Percentiles rank a stretch among this genome's conserved stretches.
These are phyloP conservation scores for Suillus paluster DNA, from an alignment of 768 basidiomycete genomes.

Conservation along the genomic window DNA sequence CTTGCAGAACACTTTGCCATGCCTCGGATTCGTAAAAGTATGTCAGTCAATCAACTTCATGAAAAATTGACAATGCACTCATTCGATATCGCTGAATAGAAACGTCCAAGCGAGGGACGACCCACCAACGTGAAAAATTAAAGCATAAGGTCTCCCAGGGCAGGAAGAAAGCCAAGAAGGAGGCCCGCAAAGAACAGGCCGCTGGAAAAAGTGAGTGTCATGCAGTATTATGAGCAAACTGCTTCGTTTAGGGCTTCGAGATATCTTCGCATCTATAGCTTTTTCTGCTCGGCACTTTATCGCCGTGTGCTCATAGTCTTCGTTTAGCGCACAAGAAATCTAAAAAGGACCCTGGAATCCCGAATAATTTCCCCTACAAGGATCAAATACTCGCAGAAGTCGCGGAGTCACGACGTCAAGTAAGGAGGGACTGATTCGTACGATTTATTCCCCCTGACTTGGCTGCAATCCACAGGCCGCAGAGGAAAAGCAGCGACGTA, in stretches of 20 bases:
- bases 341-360: slow-evolving; percentile 88
- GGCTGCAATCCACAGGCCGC: slow-evolving; percentile 52
- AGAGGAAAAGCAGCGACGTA: slow-evolving; percentile 74
- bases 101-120: slow-evolving; percentile 82
- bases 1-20: slow-evolving; percentile 35
- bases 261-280: neutral
- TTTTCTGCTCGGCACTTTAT: slow-evolving; percentile 11
- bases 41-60: slow-evolving; percentile 21
- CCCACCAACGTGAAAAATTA: slow-evolving; percentile 72
- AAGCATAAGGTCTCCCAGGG: slow-evolving; percentile 78
- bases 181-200: slow-evolving; percentile 70
- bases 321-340: slow-evolving; percentile 59
- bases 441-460: neutral
- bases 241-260: neutral
- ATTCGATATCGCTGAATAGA: slow-evolving; percentile 48
- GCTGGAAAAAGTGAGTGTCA: slow-evolving; percentile 79
- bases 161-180: slow-evolving; percentile 74
- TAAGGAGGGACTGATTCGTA: slow-evolving; percentile 38
- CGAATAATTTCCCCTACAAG: slow-evolving; percentile 92
- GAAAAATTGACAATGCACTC: slow-evolving; percentile 18
- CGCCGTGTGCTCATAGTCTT: slow-evolving; percentile 7
- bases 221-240: neutral
- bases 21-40: slow-evolving; percentile 76
- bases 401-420: slow-evolving; percentile 76
- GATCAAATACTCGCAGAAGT: slow-evolving; percentile 93